Evolutionary conservation across 1,284 basidiomycete genomes (phyloP).

Genomic region (Microbotryomycetes sp.): DNA sequence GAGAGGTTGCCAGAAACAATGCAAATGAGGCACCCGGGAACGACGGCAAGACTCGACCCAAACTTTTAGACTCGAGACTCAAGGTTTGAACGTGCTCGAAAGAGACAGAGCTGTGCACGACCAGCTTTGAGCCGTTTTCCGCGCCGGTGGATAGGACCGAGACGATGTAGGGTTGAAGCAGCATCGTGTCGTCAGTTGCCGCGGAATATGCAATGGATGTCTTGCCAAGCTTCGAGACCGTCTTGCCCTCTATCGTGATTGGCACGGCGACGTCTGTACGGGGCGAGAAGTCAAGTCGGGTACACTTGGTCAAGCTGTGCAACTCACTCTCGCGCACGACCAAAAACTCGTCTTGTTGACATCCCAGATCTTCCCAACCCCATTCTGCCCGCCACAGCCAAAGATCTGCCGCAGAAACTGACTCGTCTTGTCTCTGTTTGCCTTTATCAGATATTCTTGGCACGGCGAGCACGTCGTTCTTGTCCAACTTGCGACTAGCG

Average conservation of each 20-base stretch:
- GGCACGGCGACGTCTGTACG: conserved; percentile 63
- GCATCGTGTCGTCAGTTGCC: conserved; percentile 14
- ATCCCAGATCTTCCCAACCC: conserved; percentile 52
- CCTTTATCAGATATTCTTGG: conserved; percentile 7
- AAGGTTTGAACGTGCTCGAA: conserved; percentile 56
- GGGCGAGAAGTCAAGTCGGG: no score
- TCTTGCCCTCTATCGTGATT: conserved; percentile 43
- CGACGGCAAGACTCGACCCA: no score
- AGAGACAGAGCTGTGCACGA: conserved; percentile 67
- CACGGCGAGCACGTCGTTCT: conserved; percentile 24
- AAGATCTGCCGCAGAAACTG: conserved; percentile 11
- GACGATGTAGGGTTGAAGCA: conserved; percentile 75
- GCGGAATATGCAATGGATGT: conserved; percentile 4
- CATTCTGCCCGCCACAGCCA: conserved; percentile 52
- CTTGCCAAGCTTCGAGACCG: not conserved
- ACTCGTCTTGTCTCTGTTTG: conserved; percentile 2
- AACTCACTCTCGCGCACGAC: conserved; percentile 72
- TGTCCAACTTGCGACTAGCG: conserved; percentile 23
- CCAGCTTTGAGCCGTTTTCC: no score
- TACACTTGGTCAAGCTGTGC: conserved; percentile 60
- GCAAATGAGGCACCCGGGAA: no score
- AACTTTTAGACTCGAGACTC: no score
- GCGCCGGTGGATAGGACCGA: no score
- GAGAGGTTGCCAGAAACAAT: no score
- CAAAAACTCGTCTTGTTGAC: conserved; percentile 58